Conservation (phyloP, 441 rosid genomes). For the Pelargonium fulgidum region DNA sequence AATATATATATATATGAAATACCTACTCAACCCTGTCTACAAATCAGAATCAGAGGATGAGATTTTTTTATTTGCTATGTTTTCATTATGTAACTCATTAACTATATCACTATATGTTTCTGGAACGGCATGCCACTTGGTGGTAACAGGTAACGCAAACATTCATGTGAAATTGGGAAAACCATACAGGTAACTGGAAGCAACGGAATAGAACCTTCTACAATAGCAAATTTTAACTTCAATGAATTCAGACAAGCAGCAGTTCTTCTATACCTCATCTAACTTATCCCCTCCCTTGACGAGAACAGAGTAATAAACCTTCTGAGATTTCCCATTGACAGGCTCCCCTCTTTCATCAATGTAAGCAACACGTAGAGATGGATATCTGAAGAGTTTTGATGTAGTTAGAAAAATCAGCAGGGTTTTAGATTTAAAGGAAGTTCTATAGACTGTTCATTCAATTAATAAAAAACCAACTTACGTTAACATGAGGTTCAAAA, state of each 20-base stretch:
- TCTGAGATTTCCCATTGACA: conserved; percentile 46
- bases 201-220: not conserved
- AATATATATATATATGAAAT: not conserved
- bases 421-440: conserved; percentile 15
- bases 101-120: too few relatives aligned
- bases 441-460: too few relatives aligned
- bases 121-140: too few relatives aligned
- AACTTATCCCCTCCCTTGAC: conserved; percentile 74
- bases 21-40: too few relatives aligned
- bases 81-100: too few relatives aligned
- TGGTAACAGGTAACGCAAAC: too few relatives aligned
- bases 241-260: conserved; percentile 3
- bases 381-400: conserved; percentile 46
- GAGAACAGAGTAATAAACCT: conserved; percentile 71
- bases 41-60: too few relatives aligned
- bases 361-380: conserved; percentile 82
- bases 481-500: conserved; percentile 79
- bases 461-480: conserved; percentile 32
- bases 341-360: conserved; percentile 79
- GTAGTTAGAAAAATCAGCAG: conserved; percentile 19
- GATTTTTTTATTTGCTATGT: too few relatives aligned
- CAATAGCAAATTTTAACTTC: too few relatives aligned
- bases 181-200: not conserved
- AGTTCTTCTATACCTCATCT: conserved; percentile 55
- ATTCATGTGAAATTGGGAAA: too few relatives aligned